Percentiles rank a stretch among this genome's conserved stretches.
phyloP scores from a whole-genome alignment of 805 yeast species.

The Candida fluviatilis region DNA sequence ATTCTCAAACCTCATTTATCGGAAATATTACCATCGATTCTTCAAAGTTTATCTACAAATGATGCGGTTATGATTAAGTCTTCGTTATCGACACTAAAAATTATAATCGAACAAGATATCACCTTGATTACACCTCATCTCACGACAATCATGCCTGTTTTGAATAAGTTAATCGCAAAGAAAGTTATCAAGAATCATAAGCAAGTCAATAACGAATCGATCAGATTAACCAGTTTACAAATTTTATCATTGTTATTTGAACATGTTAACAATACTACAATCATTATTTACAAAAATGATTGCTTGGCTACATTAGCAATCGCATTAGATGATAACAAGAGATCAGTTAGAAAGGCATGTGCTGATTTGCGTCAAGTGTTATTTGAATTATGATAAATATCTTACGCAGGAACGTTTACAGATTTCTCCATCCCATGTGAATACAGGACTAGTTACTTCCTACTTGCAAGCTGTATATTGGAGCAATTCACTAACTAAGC shows the following conservation, averaged over 20 bases:
- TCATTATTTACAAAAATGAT: slow-evolving; percentile 18
- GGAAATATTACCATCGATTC: slow-evolving; percentile 63
- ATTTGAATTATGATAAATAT: slow-evolving; percentile 43
- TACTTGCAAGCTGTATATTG: too few species aligned
- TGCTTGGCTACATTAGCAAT: slow-evolving; percentile 6
- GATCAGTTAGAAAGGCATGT: slow-evolving; percentile 72
- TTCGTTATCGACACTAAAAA: slow-evolving; percentile 54
- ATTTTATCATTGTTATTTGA: slow-evolving; percentile 44
- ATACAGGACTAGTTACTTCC: too few species aligned
- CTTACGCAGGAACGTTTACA: too few species aligned
- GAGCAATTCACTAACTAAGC: too few species aligned
- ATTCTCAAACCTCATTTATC: slow-evolving; percentile 63
- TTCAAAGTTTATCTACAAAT: slow-evolving; percentile 55
- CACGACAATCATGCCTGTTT: slow-evolving; percentile 50
- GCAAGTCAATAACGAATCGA: slow-evolving; percentile 40
- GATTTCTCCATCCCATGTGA: not conserved
- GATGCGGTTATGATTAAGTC: slow-evolving; percentile 48
- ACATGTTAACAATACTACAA: slow-evolving; percentile 27
- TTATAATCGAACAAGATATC: slow-evolving; percentile 52
- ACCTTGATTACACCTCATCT: slow-evolving; percentile 51
- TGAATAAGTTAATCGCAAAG: slow-evolving; percentile 36
- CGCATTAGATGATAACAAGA: slow-evolving; percentile 67
- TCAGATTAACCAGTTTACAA: slow-evolving; percentile 53
- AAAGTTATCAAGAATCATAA: slow-evolving; percentile 11
- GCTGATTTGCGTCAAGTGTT: slow-evolving; percentile 77